A percentile compares a stretch with the other conserved stretches of the same genome.
These are phyloP conservation scores for Perkinsus marinus DNA, from an alignment of 169 alveolate species.

Conservation along the genomic window DNA sequence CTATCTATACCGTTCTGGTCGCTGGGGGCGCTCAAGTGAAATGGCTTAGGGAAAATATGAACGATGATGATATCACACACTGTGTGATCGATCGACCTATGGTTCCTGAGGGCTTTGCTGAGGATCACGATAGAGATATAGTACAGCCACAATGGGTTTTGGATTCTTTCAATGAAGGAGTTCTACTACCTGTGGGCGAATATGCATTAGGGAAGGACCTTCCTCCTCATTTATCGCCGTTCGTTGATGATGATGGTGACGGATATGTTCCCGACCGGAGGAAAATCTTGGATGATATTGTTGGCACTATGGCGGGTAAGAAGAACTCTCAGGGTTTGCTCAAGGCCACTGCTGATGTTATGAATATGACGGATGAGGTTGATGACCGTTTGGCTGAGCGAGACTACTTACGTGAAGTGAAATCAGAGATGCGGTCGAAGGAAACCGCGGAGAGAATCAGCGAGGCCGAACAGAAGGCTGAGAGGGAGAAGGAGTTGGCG, in stretches of 20 bases:
- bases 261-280: conserved; percentile 27
- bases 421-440: background rate
- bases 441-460: background rate
- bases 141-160: conserved; percentile 49
- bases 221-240: conserved; percentile 45
- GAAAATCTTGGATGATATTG: conserved; percentile 3
- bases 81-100: conserved; percentile 32
- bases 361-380: background rate
- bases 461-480: background rate
- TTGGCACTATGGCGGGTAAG: background rate
- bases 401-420: background rate
- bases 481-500: background rate
- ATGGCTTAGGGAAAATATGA: background rate
- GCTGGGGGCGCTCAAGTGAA: conserved; percentile 21
- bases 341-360: background rate
- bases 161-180: conserved; percentile 32
- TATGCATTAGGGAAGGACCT: conserved; percentile 13
- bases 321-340: background rate
- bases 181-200: conserved; percentile 5
- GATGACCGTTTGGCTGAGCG: background rate
- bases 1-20: conserved; percentile 15
- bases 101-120: conserved; percentile 1
- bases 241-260: conserved; percentile 28
- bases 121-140: conserved; percentile 13
- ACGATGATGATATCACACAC: conserved; percentile 21